Conservation (phyloP, 176 grass and related monocot genomes). For the Luzula sylvatica region DNA sequence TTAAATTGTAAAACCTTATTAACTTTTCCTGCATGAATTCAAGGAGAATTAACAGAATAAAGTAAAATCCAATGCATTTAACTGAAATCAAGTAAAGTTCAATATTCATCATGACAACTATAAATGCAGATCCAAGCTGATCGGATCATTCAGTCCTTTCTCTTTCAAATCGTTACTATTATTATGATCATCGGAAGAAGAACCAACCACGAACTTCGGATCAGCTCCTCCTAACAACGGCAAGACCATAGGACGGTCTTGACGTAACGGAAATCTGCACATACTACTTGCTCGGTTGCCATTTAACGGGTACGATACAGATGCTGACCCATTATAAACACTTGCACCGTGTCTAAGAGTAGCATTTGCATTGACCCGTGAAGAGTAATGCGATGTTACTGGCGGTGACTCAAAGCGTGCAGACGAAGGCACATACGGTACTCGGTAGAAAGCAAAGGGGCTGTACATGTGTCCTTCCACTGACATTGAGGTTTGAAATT, state of each 20-base stretch:
- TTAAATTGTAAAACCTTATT: too few relatives aligned
- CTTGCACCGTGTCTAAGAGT: constrained; percentile 17
- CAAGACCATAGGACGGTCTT: constrained; percentile 19
- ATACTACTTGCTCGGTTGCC: constrained; percentile 32
- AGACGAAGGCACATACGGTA: constrained; percentile 20
- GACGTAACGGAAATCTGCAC: constrained; percentile 26
- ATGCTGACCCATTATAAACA: constrained; percentile 38
- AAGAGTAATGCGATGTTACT: constrained; percentile 54
- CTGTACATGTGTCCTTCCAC: constrained; percentile 39
- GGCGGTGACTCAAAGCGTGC: constrained; percentile 30
- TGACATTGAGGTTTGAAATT: constrained; percentile 65
- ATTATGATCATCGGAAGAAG: constrained; percentile 29
- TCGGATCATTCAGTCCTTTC: constrained; percentile 31
- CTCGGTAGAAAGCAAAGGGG: constrained; percentile 36
- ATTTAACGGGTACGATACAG: constrained; percentile 54
- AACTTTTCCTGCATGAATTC: too few relatives aligned
- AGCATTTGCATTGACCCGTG: constrained; percentile 33
- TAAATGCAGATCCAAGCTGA: constrained; percentile 87
- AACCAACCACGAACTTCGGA: constrained; percentile 14
- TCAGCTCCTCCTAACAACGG: constrained; percentile 25
- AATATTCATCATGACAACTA: constrained; percentile 18
- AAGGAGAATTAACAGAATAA: constrained; percentile 10
- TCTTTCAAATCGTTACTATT: constrained; percentile 31
- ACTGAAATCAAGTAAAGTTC: neutral
- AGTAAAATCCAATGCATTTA: constrained; percentile 6